Evolutionary conservation across 1,284 basidiomycete species (phyloP).

Genomic region (Cryptococcus neoformans): DNA sequence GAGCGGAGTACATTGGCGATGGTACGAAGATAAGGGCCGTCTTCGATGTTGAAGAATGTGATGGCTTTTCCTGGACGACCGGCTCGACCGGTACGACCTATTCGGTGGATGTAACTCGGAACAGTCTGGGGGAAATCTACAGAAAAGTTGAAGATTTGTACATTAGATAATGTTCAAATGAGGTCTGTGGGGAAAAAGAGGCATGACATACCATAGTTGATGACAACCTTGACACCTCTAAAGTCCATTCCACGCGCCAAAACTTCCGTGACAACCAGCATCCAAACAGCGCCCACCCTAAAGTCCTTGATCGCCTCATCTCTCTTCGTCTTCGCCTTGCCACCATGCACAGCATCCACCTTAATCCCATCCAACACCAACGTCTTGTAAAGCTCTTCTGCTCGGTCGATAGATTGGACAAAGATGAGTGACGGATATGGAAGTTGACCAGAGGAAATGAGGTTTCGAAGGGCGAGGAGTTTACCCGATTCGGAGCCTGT

Average conservation of each 20-base stretch:
- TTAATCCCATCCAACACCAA: constrained; percentile 79
- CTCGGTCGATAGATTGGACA: constrained; percentile 87
- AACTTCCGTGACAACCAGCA: constrained; percentile 89
- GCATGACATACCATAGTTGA: constrained; percentile 65
- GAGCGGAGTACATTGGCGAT: constrained; percentile 93
- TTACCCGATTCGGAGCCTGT: constrained; percentile 92
- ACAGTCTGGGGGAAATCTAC: constrained; percentile 86
- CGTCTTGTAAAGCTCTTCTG: constrained; percentile 84
- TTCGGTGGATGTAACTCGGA: constrained; percentile 92
- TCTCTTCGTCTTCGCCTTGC: constrained; percentile 78
- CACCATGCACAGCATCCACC: constrained; percentile 89
- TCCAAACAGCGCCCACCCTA: constrained; percentile 83
- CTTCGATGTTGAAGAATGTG: constrained; percentile 94
- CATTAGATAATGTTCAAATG: neutral
- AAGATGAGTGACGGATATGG: constrained; percentile 92
- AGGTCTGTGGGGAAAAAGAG: neutral
- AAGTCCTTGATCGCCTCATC: constrained; percentile 82
- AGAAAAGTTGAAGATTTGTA: neutral
- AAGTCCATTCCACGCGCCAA: constrained; percentile 98
- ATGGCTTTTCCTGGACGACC: constrained; percentile 87
- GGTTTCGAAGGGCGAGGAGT: constrained; percentile 73
- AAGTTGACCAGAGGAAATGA: constrained; percentile 72
- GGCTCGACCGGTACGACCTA: constrained; percentile 92
- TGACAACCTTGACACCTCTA: constrained; percentile 87
- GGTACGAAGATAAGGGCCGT: constrained; percentile 84